A percentile compares a stretch with the other conserved stretches of the same genome.
phyloP scores from a whole-genome alignment of 2,329 filamentous ascomycete genomes.

The Fonsecaea pugnacius region DNA sequence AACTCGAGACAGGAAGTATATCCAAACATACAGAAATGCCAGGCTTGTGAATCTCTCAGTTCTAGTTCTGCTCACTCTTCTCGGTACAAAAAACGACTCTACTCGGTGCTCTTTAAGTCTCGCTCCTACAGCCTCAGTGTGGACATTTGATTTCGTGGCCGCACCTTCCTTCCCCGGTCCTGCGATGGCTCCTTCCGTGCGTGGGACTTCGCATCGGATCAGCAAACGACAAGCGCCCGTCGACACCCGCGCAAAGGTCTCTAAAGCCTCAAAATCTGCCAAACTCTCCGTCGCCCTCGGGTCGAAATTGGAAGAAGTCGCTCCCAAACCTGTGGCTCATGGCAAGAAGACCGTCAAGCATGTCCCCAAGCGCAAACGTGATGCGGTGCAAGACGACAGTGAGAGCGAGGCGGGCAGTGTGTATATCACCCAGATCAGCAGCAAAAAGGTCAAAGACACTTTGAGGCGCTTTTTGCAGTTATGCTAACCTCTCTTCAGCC shows the following conservation, averaged over 20 bases:
- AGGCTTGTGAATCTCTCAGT: neutral
- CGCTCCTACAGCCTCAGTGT: neutral
- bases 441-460: constrained; percentile 25
- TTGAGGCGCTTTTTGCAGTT: neutral
- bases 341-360: constrained; percentile 14
- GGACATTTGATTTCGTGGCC: constrained; percentile 11
- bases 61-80: neutral
- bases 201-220: constrained; percentile 24
- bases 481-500: constrained; percentile 19
- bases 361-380: constrained; percentile 29
- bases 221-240: constrained; percentile 30
- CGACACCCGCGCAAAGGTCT: constrained; percentile 29
- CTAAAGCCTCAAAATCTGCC: constrained; percentile 30
- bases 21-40: neutral
- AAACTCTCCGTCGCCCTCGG: constrained; percentile 16
- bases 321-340: constrained; percentile 12
- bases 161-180: constrained; percentile 26
- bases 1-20: constrained; percentile 6
- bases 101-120: too few relatives aligned
- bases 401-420: constrained; percentile 21
- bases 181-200: constrained; percentile 34
- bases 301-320: constrained; percentile 19
- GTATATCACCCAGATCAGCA: neutral
- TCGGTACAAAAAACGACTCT: too few relatives aligned
- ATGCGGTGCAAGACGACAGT: constrained; percentile 21